Percentiles rank a stretch among this genome's conserved stretches.
These are phyloP conservation scores for Zygosaccharomyces sapae DNA, from an alignment of 1,139 yeast genomes.

Conservation along the genomic window DNA sequence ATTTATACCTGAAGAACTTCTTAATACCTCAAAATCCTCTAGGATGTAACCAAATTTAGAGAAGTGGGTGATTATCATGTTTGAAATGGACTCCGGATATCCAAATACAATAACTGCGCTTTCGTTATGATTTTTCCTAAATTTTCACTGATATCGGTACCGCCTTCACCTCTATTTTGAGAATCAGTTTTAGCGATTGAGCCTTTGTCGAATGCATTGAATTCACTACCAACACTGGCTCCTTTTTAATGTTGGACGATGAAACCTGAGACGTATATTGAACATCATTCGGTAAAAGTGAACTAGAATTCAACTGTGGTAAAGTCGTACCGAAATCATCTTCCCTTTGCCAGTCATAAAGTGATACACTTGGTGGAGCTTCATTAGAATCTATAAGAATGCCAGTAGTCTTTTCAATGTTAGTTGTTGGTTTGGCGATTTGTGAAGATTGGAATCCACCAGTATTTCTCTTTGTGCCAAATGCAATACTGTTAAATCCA, in stretches of 20 bases:
- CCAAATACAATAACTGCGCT: slow-evolving; percentile 83
- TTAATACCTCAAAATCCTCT: slow-evolving; percentile 60
- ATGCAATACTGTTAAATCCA: slow-evolving; percentile 37
- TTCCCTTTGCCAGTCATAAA: slow-evolving; percentile 46
- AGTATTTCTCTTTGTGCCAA: slow-evolving; percentile 38
- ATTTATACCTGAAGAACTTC: slow-evolving; percentile 32
- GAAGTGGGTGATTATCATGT: slow-evolving; percentile 67
- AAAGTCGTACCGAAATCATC: slow-evolving; percentile 33
- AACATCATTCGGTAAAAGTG: slow-evolving; percentile 3
- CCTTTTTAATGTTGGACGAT: slow-evolving; percentile 5
- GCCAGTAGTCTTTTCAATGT: slow-evolving; percentile 30
- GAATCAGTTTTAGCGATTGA: slow-evolving; percentile 36
- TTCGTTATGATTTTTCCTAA: slow-evolving; percentile 42
- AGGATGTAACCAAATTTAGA: slow-evolving; percentile 74
- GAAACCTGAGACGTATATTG: background rate
- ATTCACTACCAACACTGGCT: slow-evolving; percentile 7
- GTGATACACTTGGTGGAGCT: slow-evolving; percentile 57
- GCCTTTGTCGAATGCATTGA: slow-evolving; percentile 43
- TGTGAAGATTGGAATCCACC: slow-evolving; percentile 17
- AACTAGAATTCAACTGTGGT: slow-evolving; percentile 12
- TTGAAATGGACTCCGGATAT: slow-evolving; percentile 71
- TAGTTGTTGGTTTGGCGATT: slow-evolving; percentile 14
- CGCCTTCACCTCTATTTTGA: slow-evolving; percentile 21
- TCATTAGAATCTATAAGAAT: slow-evolving; percentile 30
- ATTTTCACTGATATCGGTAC: slow-evolving; percentile 21